Evolutionary conservation across 2,329 filamentous ascomycete genomes (phyloP).

Genomic region (Claviceps fusiformis): DNA sequence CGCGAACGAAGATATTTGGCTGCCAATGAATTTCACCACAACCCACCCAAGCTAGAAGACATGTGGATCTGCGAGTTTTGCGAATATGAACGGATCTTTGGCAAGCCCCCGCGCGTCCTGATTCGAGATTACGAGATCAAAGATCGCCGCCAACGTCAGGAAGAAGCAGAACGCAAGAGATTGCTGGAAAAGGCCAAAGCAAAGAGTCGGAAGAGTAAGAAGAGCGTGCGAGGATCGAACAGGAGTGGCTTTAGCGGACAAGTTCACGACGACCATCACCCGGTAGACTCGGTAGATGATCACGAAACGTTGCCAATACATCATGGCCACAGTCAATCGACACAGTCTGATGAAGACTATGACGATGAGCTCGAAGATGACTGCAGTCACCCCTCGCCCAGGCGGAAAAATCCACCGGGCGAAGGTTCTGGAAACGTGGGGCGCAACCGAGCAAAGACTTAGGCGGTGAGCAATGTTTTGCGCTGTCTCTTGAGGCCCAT

Average conservation of each 20-base stretch:
- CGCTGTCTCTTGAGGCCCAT: neutral
- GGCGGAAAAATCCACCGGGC: constrained; percentile 4
- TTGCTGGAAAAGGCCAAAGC: constrained; percentile 87
- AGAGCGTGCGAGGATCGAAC: constrained; percentile 46
- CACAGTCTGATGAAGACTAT: constrained; percentile 26
- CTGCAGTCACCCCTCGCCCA: constrained; percentile 11
- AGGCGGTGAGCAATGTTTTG: neutral
- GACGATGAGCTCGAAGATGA: constrained; percentile 21
- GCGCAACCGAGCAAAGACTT: constrained; percentile 7
- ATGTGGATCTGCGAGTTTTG: constrained; percentile 97
- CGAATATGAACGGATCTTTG: constrained; percentile 93
- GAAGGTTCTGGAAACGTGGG: constrained; percentile 8
- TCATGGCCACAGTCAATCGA: constrained; percentile 20
- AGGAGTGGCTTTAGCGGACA: constrained; percentile 15
- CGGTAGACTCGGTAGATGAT: constrained; percentile 12
- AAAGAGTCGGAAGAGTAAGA: constrained; percentile 82
- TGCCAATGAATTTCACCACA: constrained; percentile 61
- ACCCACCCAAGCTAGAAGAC: constrained; percentile 56
- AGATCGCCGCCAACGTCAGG: constrained; percentile 70
- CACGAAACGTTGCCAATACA: constrained; percentile 11
- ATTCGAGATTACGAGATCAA: constrained; percentile 92
- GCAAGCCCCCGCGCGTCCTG: constrained; percentile 67
- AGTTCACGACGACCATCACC: constrained; percentile 12
- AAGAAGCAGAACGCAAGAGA: constrained; percentile 73
- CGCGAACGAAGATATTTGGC: constrained; percentile 66